Evolutionary conservation across 148 eudicot species (phyloP).

Genomic region (Euryodendron excelsum): DNA sequence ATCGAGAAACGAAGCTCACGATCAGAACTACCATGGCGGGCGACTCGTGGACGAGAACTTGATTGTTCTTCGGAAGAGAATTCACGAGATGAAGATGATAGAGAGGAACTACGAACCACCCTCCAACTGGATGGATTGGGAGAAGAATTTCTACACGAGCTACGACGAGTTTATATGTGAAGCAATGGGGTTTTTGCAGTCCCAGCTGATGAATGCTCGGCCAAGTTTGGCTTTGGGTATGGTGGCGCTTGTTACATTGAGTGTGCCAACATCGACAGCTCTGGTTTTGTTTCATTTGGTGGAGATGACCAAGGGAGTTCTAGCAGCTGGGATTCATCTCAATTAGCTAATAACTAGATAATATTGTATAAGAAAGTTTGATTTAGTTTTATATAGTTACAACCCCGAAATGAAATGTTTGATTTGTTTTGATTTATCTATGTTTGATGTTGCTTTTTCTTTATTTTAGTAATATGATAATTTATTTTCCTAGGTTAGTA

Average conservation of each 20-base stretch:
- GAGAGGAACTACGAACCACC: slow-evolving; percentile 34
- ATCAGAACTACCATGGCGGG: background rate
- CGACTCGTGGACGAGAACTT: slow-evolving; percentile 39
- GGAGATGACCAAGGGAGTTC: background rate
- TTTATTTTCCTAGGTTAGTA: no score
- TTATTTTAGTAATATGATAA: no score
- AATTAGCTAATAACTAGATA: no score
- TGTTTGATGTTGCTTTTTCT: no score
- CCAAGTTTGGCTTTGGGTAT: slow-evolving; percentile 21
- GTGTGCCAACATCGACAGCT: background rate
- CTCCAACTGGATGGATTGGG: no score
- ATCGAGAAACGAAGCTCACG: background rate
- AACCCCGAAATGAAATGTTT: no score
- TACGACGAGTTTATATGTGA: no score
- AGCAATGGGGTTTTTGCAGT: no score
- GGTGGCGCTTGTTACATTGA: background rate
- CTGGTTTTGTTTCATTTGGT: background rate
- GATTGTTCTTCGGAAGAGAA: slow-evolving; percentile 39
- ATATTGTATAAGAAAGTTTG: no score
- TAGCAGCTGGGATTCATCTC: background rate
- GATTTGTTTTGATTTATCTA: no score
- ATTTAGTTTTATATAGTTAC: no score
- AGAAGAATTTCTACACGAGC: no score
- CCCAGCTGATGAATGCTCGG: slow-evolving; percentile 4
- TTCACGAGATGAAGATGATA: slow-evolving; percentile 39